phyloP scores from a whole-genome alignment of 2,329 filamentous ascomycete species.

The Penicillium fuscoglaucum region DNA sequence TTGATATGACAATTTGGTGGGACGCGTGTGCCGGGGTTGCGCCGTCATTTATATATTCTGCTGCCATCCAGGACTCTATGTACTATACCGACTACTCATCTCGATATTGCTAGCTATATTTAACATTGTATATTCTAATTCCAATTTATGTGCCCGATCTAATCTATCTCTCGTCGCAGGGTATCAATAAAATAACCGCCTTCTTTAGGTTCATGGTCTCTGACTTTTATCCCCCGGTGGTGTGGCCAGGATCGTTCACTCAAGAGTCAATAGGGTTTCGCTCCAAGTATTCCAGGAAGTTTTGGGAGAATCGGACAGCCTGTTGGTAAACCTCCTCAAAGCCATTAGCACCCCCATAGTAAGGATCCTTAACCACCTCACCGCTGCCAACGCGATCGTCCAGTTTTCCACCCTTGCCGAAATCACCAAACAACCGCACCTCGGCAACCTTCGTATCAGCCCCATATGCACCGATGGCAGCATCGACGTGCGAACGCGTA shows the following conservation, averaged over 20 bases:
- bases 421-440: constrained; percentile 84
- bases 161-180: constrained; percentile 17
- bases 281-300: constrained; percentile 66
- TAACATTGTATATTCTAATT: constrained; percentile 7
- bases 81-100: constrained; percentile 5
- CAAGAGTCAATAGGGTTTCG: constrained; percentile 22
- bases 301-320: constrained; percentile 71
- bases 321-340: constrained; percentile 89
- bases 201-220: background rate
- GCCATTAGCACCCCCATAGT: constrained; percentile 81
- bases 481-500: constrained; percentile 41
- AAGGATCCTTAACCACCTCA: constrained; percentile 82
- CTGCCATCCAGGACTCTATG: background rate
- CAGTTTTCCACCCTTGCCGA: constrained; percentile 58
- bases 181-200: constrained; percentile 23
- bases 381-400: constrained; percentile 44
- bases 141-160: background rate
- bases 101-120: background rate
- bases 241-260: background rate
- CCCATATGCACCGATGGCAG: constrained; percentile 35
- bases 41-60: background rate
- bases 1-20: constrained; percentile 23
- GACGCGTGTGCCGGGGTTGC: background rate
- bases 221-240: background rate
- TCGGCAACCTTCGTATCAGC: constrained; percentile 45